Evolutionary conservation across 495 filamentous ascomycete species (phyloP), one percentile per base, ranked within the genome.

Genomic region (Extremus antarcticus): DNA sequence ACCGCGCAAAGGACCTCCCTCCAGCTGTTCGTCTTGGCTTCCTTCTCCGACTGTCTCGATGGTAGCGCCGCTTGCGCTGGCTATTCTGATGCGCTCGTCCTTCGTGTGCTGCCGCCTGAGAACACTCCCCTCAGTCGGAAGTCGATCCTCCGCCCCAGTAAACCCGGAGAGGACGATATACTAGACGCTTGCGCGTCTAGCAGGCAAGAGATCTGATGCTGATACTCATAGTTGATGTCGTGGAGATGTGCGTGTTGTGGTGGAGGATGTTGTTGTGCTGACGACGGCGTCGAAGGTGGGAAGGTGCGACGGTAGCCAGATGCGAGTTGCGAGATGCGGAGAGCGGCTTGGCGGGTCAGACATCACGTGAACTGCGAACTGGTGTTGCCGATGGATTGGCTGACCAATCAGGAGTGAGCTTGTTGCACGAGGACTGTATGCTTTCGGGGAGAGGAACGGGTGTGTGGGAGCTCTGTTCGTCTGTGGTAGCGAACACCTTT

Each of bases 141-240:
- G 58, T 54, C 58, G 58, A 39, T 55, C 54, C 54, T 22, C 11
- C 15, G 8, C 48, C 23, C 25, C 15, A n/a, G 25, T n/a, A n/a
- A n/a, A n/a, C n/a, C 20, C 54, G 47, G 29, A 35, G 25, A 52
- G 25, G 25, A 20, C 25, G 21, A 38, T 43, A 35, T 23, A 61
- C 58, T 61, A 61, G 58, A 61, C 58, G 58, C 58, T 3, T 25
- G 54, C 53, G 58, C 53, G 54, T 45, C 58, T 61, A 61, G 58
- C 54, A 61, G 54, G 58, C 54, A 49, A 29, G 51, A 40, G 40
- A 55, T 23, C 11, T 35, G 17, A 47, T 56, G 24, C 20, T 2
- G 2, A 10, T 10, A 13, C 17, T 2, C 17, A 24, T 24, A 7
- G 3, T 35, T 35, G 29, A 13, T 35, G 13, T 35, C 29, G 29